A percentile compares a stretch with the other conserved stretches of the same genome.
Evolutionary conservation across 2,329 filamentous ascomycete species (phyloP).

Genomic region (Pyricularia grisea): DNA sequence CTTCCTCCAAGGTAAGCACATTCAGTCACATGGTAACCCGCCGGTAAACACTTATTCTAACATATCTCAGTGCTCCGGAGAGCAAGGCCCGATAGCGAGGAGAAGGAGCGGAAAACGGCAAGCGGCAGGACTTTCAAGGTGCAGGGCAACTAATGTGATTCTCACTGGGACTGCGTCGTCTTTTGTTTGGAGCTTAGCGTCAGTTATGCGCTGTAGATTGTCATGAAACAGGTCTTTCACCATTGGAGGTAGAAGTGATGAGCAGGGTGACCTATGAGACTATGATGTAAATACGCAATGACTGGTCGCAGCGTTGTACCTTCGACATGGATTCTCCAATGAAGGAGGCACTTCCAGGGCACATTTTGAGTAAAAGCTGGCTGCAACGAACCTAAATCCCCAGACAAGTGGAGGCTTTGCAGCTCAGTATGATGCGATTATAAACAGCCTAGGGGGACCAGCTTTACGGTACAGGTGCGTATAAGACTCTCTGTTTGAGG

Average conservation of each 20-base stretch:
- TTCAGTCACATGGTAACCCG: neutral
- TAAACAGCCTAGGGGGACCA: neutral
- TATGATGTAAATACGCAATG: neutral
- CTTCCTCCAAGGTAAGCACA: conserved; percentile 77
- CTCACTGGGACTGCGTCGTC: neutral
- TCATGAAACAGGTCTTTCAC: neutral
- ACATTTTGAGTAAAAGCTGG: neutral
- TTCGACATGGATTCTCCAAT: neutral
- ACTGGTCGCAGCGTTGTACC: neutral
- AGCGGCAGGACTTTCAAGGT: conserved; percentile 83
- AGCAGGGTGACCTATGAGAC: neutral
- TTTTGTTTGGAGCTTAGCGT: neutral
- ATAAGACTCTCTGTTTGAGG: neutral
- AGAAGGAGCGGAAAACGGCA: conserved; percentile 96
- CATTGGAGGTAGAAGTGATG: neutral
- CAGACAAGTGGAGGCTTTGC: neutral
- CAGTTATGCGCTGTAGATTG: neutral
- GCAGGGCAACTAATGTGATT: conserved; percentile 7
- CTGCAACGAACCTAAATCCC: neutral
- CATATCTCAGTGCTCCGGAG: conserved; percentile 70
- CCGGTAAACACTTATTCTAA: neutral
- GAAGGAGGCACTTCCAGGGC: no score
- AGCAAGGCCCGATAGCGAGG: conserved; percentile 89
- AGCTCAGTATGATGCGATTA: neutral
- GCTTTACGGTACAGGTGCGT: neutral